These are phyloP conservation scores for Saturnispora kantuleensis DNA, from an alignment of 805 yeast genomes.

Conservation along the genomic window DNA sequence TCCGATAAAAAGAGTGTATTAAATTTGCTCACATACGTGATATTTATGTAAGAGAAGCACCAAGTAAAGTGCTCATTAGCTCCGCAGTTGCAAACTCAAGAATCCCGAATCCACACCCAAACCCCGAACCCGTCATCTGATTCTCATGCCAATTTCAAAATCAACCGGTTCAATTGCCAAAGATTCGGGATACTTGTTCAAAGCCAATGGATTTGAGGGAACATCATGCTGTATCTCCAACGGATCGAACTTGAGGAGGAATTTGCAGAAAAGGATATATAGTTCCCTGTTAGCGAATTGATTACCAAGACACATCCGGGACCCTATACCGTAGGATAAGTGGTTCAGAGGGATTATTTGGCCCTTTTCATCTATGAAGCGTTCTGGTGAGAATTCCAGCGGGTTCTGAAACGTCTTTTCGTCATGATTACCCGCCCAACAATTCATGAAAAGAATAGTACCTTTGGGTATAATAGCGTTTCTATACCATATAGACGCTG, in stretches of 20 bases:
- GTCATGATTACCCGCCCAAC: slow-evolving; percentile 67
- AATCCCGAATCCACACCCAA: too few relatives aligned
- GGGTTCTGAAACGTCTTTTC: slow-evolving; percentile 33
- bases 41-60: not conserved
- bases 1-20: not conserved
- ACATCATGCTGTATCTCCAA: slow-evolving; percentile 27
- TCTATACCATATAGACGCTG: slow-evolving; percentile 36
- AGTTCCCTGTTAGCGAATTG: slow-evolving; percentile 56
- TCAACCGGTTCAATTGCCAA: slow-evolving; percentile 53
- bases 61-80: not conserved
- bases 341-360: slow-evolving; percentile 25
- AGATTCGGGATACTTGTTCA: slow-evolving; percentile 44
- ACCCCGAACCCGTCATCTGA: not conserved
- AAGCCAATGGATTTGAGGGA: slow-evolving; percentile 36
- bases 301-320: slow-evolving; percentile 64
- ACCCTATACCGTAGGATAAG: slow-evolving; percentile 60
- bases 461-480: slow-evolving; percentile 40
- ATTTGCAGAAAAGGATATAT: slow-evolving; percentile 45
- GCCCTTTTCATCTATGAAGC: slow-evolving; percentile 33
- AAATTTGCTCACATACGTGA: not conserved
- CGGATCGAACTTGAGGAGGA: slow-evolving; percentile 34
- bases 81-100: not conserved
- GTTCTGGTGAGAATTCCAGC: slow-evolving; percentile 37
- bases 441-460: slow-evolving; percentile 53
- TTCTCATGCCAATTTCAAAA: slow-evolving; percentile 26